Conservation (phyloP, 2,329 filamentous ascomycete genomes). For the Harringtonia aguacate region DNA sequence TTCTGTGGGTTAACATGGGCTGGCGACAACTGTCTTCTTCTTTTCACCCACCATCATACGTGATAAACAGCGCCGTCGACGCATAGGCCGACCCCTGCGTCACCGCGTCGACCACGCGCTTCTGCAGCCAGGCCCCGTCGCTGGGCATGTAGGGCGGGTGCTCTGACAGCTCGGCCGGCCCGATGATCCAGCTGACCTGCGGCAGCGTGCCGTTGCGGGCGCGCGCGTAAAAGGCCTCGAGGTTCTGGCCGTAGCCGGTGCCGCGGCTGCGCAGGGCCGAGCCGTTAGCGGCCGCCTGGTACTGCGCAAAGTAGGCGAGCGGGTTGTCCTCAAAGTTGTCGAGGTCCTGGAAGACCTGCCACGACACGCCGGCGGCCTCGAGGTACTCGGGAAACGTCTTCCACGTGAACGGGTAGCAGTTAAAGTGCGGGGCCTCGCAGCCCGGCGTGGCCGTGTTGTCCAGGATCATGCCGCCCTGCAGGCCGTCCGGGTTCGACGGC, state of each 20-base stretch:
- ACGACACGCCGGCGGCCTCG: constrained; percentile 28
- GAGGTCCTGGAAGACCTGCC: constrained; percentile 32
- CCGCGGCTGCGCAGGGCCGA: constrained; percentile 27
- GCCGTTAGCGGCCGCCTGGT: constrained; percentile 24
- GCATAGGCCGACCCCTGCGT: constrained; percentile 35
- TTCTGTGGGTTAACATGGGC: neutral
- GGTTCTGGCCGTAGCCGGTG: constrained; percentile 19
- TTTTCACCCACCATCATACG: constrained; percentile 14
- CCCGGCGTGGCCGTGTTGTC: constrained; percentile 40
- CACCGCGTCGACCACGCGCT: constrained; percentile 39
- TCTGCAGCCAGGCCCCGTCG: constrained; percentile 44
- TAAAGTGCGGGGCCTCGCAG: constrained; percentile 24
- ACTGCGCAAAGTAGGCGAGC: constrained; percentile 34
- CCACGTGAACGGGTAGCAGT: constrained; percentile 36
- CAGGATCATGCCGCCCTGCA: constrained; percentile 30
- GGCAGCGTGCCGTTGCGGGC: constrained; percentile 34
- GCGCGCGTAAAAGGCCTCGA: constrained; percentile 21
- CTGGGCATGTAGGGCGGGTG: constrained; percentile 40
- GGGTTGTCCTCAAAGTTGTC: constrained; percentile 38
- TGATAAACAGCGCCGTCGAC: constrained; percentile 34
- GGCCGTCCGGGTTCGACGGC: constrained; percentile 27
- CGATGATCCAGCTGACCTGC: constrained; percentile 33
- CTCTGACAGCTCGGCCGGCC: constrained; percentile 39
- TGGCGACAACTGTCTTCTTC: neutral
- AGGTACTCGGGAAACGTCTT: constrained; percentile 31